A percentile compares a stretch with the other conserved stretches of the same genome.
phyloP scores from a whole-genome alignment of 2,329 filamentous ascomycete species.

The Pezicula neosporulosa region DNA sequence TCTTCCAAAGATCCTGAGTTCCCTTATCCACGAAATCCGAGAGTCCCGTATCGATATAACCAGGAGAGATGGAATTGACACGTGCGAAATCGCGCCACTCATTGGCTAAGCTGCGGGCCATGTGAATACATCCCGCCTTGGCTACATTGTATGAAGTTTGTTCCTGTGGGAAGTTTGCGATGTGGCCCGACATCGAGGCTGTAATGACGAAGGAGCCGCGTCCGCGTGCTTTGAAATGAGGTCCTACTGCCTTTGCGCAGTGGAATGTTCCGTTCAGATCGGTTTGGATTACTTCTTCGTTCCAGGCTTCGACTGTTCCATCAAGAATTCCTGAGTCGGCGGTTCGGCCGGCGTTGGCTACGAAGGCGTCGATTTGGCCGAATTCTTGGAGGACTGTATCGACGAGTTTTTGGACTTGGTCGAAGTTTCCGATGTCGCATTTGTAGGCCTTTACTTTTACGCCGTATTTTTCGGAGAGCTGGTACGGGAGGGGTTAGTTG shows the following conservation, averaged over 20 bases:
- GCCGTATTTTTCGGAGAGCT: slow-evolving; percentile 52
- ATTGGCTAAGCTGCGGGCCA: slow-evolving; percentile 61
- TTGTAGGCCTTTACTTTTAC: slow-evolving; percentile 68
- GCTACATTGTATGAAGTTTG: slow-evolving; percentile 63
- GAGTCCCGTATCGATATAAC: slow-evolving; percentile 66
- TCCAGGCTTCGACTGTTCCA: slow-evolving; percentile 64
- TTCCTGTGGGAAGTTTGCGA: slow-evolving; percentile 57
- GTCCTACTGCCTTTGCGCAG: slow-evolving; percentile 65
- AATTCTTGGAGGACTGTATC: slow-evolving; percentile 64
- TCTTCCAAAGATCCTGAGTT: slow-evolving; percentile 53
- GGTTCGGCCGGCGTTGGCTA: slow-evolving; percentile 69
- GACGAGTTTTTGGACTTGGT: slow-evolving; percentile 50
- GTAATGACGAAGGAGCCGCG: slow-evolving; percentile 65
- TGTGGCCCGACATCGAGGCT: slow-evolving; percentile 56
- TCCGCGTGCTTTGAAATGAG: slow-evolving; percentile 63
- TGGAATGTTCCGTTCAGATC: slow-evolving; percentile 64
- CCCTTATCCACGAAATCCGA: slow-evolving; percentile 61
- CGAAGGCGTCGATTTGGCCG: slow-evolving; percentile 63
- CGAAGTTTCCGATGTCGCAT: slow-evolving; percentile 55
- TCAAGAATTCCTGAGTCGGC: slow-evolving; percentile 67
- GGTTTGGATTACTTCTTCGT: slow-evolving; percentile 58
- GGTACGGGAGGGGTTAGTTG: not conserved
- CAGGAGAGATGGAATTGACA: slow-evolving; percentile 65
- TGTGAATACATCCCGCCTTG: slow-evolving; percentile 64
- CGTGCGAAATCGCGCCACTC: slow-evolving; percentile 69